phyloP scores from a whole-genome alignment of 2,329 filamentous ascomycete genomes.

The Colletotrichum paranaense region DNA sequence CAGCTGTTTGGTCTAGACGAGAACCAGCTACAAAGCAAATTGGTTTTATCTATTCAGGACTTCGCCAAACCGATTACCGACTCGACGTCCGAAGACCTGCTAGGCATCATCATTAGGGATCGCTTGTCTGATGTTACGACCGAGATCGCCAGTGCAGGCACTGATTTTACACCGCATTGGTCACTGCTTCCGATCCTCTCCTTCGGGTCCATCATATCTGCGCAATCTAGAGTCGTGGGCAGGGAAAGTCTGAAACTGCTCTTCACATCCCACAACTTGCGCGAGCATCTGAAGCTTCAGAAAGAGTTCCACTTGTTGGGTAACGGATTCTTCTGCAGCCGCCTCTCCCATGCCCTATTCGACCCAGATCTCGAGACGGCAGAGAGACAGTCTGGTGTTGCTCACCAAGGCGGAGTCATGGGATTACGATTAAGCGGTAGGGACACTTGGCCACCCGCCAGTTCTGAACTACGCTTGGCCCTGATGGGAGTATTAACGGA shows the following conservation, averaged over 20 bases:
- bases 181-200: conserved; percentile 76
- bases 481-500: conserved; percentile 88
- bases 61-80: conserved; percentile 50
- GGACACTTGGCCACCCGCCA: conserved; percentile 91
- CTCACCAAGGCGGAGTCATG: conserved; percentile 77
- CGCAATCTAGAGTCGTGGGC: conserved; percentile 83
- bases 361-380: conserved; percentile 84
- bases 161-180: conserved; percentile 62
- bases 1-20: conserved; percentile 62
- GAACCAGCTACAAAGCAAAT: conserved; percentile 56
- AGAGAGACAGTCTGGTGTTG: conserved; percentile 76
- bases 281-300: conserved; percentile 79
- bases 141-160: conserved; percentile 26
- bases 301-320: conserved; percentile 85
- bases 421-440: conserved; percentile 85
- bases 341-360: conserved; percentile 85
- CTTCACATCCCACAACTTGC: conserved; percentile 78
- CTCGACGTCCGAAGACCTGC: conserved; percentile 38
- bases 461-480: conserved; percentile 89
- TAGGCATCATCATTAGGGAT: conserved; percentile 39
- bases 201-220: conserved; percentile 77
- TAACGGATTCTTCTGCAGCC: conserved; percentile 84
- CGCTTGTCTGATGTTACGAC: conserved; percentile 44
- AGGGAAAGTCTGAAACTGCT: conserved; percentile 79
- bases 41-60: conserved; percentile 62